phyloP scores from a whole-genome alignment of 805 yeast genomes.

The Metschnikowia sp. region DNA sequence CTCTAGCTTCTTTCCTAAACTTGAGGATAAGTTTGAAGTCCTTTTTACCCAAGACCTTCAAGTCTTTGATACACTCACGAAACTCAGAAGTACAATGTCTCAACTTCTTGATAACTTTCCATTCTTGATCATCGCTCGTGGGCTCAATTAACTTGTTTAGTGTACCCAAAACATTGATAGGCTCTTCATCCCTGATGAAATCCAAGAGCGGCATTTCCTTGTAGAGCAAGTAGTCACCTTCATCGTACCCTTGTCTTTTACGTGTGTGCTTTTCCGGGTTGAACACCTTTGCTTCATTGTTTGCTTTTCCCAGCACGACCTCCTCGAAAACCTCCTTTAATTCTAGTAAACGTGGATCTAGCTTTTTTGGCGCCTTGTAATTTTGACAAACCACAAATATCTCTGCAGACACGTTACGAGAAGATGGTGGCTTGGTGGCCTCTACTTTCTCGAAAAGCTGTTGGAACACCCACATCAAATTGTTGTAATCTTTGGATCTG shows the following conservation, averaged over 20 bases:
- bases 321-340: slow-evolving; percentile 95
- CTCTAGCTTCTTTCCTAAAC: slow-evolving; percentile 89
- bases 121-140: slow-evolving; percentile 55
- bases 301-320: slow-evolving; percentile 60
- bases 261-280: slow-evolving; percentile 91
- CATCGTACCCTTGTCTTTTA: slow-evolving; percentile 95
- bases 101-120: slow-evolving; percentile 68
- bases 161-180: slow-evolving; percentile 77
- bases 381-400: slow-evolving; percentile 96
- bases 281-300: slow-evolving; percentile 85
- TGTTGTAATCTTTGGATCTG: slow-evolving; percentile 98
- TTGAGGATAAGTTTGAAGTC: slow-evolving; percentile 82
- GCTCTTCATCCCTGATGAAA: slow-evolving; percentile 77
- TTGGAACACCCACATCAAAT: slow-evolving; percentile 94
- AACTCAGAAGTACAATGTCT: slow-evolving; percentile 78
- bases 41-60: slow-evolving; percentile 89
- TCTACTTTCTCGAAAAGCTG: slow-evolving; percentile 95
- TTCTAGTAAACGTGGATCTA: slow-evolving; percentile 90
- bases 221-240: slow-evolving; percentile 74
- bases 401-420: slow-evolving; percentile 98
- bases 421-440: slow-evolving; percentile 98
- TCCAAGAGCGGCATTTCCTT: slow-evolving; percentile 75
- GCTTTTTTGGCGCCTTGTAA: slow-evolving; percentile 91
- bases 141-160: slow-evolving; percentile 64
- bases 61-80: slow-evolving; percentile 79